Conservation (phyloP, 768 basidiomycete species). For the Nidularia sp. region DNA sequence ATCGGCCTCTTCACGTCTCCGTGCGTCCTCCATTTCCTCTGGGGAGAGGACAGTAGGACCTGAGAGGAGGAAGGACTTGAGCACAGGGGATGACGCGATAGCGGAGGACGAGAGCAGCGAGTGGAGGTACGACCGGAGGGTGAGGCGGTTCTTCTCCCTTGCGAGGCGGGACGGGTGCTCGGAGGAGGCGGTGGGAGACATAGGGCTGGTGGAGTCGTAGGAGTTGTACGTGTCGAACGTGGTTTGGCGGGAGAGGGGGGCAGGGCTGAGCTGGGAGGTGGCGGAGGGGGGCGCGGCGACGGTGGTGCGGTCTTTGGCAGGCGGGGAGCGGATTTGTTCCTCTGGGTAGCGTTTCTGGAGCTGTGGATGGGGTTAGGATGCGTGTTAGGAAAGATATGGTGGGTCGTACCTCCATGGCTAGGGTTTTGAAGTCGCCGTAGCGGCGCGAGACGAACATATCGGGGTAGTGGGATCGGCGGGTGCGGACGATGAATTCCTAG, state of each 20-base stretch:
- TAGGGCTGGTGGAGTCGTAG: conserved; percentile 1
- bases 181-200: neutral
- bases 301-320: conserved; percentile 81
- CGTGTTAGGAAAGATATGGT: neutral
- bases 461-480: conserved; percentile 61
- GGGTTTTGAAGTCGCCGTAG: conserved; percentile 92
- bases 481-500: conserved; percentile 94
- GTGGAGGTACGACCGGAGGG: conserved; percentile 90
- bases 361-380: conserved; percentile 30
- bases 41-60: conserved; percentile 63
- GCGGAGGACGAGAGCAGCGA: conserved; percentile 63
- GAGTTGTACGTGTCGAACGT: neutral
- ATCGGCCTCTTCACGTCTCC: conserved; percentile 84
- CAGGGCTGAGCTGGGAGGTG: conserved; percentile 12
- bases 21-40: conserved; percentile 78
- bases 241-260: conserved; percentile 11
- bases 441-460: conserved; percentile 89
- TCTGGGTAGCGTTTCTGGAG: conserved; percentile 85
- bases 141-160: conserved; percentile 93
- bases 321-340: conserved; percentile 76
- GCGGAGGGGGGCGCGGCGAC: conserved; percentile 45
- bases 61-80: conserved; percentile 81
- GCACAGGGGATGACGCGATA: conserved; percentile 82
- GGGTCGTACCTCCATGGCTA: conserved; percentile 70
- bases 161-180: conserved; percentile 50